Evolutionary conservation across 23 red algal species (phyloP).

Genomic region (Gracilaria gracilis): DNA sequence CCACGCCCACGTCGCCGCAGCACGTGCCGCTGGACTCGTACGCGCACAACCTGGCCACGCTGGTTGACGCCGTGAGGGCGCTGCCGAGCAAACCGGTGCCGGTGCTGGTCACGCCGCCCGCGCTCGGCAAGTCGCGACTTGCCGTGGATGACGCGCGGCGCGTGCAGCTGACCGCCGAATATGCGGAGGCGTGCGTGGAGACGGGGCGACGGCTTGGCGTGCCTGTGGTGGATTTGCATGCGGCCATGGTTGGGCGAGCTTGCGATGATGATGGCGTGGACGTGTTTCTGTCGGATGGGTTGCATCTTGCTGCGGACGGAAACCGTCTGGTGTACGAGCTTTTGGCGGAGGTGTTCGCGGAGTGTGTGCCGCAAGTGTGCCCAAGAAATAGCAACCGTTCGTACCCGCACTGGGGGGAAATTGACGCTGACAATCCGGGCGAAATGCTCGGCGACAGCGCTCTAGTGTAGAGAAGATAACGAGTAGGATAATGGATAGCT

Average conservation of each 20-base stretch:
- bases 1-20: conserved; percentile 21
- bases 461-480: conserved; percentile 13
- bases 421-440: conserved; percentile 43
- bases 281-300: conserved; percentile 58
- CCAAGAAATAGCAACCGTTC: conserved; percentile 5
- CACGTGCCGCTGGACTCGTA: conserved; percentile 66
- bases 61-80: conserved; percentile 39
- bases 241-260: conserved; percentile 35
- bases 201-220: conserved; percentile 20
- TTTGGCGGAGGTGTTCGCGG: conserved; percentile 36
- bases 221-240: conserved; percentile 58
- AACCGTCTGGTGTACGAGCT: conserved; percentile 45
- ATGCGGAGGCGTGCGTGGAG: conserved; percentile 61
- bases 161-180: conserved; percentile 22
- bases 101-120: conserved; percentile 60
- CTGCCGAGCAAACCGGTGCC: conserved; percentile 35
- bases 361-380: conserved; percentile 29
- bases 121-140: conserved; percentile 14
- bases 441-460: conserved; percentile 34
- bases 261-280: conserved; percentile 15
- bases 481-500: too few relatives aligned
- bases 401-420: conserved; percentile 35
- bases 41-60: conserved; percentile 54
- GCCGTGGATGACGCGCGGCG: conserved; percentile 4
- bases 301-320: conserved; percentile 54